Conservation (phyloP, 176 grass and related monocot species). For the Phyllostachys edulis region DNA sequence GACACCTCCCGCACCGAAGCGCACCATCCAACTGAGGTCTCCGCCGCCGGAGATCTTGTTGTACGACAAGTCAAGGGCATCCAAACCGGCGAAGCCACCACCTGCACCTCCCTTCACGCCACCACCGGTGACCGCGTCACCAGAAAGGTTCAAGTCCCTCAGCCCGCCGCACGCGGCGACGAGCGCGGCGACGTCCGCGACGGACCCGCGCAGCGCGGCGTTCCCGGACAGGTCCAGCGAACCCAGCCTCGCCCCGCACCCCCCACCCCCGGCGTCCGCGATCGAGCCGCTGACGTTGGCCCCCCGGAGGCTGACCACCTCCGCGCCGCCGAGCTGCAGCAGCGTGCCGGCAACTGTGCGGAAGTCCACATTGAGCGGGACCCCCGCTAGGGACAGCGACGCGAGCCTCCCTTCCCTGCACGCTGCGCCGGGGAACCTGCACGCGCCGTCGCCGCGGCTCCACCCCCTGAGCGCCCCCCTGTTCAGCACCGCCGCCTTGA, state of each 20-base stretch:
- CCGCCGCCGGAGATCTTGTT: slow-evolving; percentile 38
- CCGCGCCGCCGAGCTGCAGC: slow-evolving; percentile 19
- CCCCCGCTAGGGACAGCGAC: slow-evolving; percentile 26
- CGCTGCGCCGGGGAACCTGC: slow-evolving; percentile 40
- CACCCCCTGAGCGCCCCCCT: slow-evolving; percentile 33
- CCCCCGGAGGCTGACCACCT: slow-evolving; percentile 39
- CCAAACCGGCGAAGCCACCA: slow-evolving; percentile 24
- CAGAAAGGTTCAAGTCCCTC: slow-evolving; percentile 54
- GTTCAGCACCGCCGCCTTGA: slow-evolving; percentile 39
- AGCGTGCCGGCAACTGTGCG: slow-evolving; percentile 27
- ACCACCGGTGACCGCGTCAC: slow-evolving; percentile 21
- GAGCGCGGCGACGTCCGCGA: slow-evolving; percentile 29
- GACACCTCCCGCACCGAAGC: slow-evolving; percentile 33
- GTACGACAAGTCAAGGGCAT: slow-evolving; percentile 54
- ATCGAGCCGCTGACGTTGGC: slow-evolving; percentile 45
- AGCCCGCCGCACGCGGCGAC: slow-evolving; percentile 36
- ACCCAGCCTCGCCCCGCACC: slow-evolving; percentile 29
- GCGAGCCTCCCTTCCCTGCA: slow-evolving; percentile 36
- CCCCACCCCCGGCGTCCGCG: not conserved
- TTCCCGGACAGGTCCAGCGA: slow-evolving; percentile 56
- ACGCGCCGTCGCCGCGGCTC: slow-evolving; percentile 27
- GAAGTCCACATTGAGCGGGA: slow-evolving; percentile 41
- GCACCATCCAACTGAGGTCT: slow-evolving; percentile 35
- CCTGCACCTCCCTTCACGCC: not conserved
- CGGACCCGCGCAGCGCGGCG: slow-evolving; percentile 14